Base-by-base conservation (phyloP, 2,329 filamentous ascomycete genomes). In the Zopfia rhizophila region DNA sequence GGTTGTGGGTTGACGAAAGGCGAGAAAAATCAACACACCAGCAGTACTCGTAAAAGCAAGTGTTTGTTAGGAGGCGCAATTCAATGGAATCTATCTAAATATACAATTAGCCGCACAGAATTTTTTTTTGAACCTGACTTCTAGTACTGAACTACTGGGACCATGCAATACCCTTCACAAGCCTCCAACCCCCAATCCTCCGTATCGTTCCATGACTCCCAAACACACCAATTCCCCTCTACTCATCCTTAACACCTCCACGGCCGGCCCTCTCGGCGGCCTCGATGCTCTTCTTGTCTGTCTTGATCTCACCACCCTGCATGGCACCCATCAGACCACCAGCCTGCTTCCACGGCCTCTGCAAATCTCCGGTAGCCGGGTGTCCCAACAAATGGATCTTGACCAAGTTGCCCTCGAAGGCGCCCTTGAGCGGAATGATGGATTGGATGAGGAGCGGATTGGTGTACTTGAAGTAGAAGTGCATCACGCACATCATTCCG, bases 381-480 rank as follows among this genome's bases (percentile, higher is more conserved):
- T 94, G 81, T 66, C 92, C 92, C 56, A 92, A 89, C 56, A 99
- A 61, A 78, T 97, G 89, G 69, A 99, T 93, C 85, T 97, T 97
- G 81, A 94, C 84, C 65, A 97, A 81, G 82, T 97, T 97, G 78
- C 88, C 83, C 82, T 99, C 94, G 75, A 99, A 84, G 32, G 91
- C 93, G 71, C 89, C 84, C 87, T 99, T 99, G 75, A 97, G 82
- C 23, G 94, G 94, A 70, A 99, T 94, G 79, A 99, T 96, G 74
- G 89, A 95, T 85, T 99, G 94, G 79, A 99, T 96, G 68, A 97
- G 81, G 38, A 99, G 89, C 29, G 94, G 94, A 86, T 97, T 99
- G 79, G 92, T 97, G 87, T 97, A 99, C 76, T 97, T 92, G 83
- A 99, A 89, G 86, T 97, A 99, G 53, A 99, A 60, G 80, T 99